Evolutionary conservation across 139 green algal genomes (phyloP).

Genomic region (Micromonas pusilla): DNA sequence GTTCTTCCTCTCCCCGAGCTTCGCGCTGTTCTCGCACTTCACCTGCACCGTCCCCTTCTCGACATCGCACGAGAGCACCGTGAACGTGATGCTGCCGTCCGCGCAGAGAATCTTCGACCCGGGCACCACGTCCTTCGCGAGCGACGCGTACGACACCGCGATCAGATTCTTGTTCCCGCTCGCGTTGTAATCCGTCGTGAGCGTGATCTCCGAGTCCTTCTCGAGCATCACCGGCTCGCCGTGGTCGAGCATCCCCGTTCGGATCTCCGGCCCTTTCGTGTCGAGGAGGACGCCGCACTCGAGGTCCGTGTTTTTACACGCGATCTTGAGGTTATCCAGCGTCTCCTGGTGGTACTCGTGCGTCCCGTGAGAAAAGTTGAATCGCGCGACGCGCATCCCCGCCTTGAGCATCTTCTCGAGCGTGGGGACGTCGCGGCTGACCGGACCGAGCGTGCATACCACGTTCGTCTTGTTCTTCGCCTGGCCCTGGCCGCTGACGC

Average conservation of each 20-base stretch:
- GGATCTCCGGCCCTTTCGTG: conserved; percentile 94
- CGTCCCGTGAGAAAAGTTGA: conserved; percentile 63
- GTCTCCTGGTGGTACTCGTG: conserved; percentile 56
- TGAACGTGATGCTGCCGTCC: conserved; percentile 91
- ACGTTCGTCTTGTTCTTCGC: conserved; percentile 51
- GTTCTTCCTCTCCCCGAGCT: conserved; percentile 89
- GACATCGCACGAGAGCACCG: conserved; percentile 50
- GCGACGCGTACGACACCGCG: conserved; percentile 54
- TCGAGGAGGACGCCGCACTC: conserved; percentile 93
- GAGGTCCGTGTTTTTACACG: conserved; percentile 77
- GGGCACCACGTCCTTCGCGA: conserved; percentile 55
- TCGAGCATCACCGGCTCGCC: conserved; percentile 54
- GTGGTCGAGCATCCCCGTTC: conserved; percentile 76
- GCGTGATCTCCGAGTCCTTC: conserved; percentile 59
- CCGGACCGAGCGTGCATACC: conserved; percentile 52
- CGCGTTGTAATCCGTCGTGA: conserved; percentile 47
- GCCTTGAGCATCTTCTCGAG: conserved; percentile 44
- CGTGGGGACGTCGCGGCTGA: conserved; percentile 31
- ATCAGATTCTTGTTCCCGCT: conserved; percentile 70
- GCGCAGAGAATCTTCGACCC: conserved; percentile 83
- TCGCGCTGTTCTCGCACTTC: conserved; percentile 69
- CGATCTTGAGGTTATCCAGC: conserved; percentile 73
- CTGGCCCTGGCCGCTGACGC: neutral
- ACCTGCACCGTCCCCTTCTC: conserved; percentile 10
- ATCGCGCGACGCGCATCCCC: conserved; percentile 56